Evolutionary conservation across 257 asterid genomes (phyloP).

Genomic region (Paraleonurus japonicus): DNA sequence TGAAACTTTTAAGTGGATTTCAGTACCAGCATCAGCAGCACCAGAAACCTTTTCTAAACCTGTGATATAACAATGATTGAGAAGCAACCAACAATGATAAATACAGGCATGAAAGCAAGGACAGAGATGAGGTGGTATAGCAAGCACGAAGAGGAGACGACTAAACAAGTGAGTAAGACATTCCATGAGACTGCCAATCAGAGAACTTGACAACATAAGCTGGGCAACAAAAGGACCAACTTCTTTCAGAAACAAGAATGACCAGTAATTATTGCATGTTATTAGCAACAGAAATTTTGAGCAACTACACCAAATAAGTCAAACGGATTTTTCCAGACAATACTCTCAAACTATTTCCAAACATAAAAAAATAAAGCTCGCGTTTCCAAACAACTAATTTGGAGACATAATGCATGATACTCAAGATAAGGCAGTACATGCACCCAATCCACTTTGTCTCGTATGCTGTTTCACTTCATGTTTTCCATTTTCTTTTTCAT

Average conservation of each 20-base stretch:
- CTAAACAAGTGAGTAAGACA: background rate
- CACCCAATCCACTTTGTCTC: conserved; percentile 18
- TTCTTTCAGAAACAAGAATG: conserved; percentile 10
- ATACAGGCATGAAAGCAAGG: conserved; percentile 12
- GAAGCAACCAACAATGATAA: conserved; percentile 18
- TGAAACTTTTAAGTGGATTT: conserved; percentile 57
- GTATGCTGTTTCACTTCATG: conserved; percentile 2
- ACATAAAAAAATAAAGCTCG: background rate
- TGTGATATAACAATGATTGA: conserved; percentile 29
- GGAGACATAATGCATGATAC: background rate
- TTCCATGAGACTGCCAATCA: background rate
- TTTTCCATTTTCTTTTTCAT: background rate
- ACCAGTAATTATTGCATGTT: background rate
- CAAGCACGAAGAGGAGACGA: conserved; percentile 18
- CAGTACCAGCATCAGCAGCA: conserved; percentile 44
- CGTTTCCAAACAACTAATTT: background rate
- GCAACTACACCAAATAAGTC: conserved; percentile 3
- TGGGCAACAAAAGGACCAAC: conserved; percentile 7
- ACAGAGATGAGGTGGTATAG: conserved; percentile 5
- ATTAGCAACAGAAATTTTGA: conserved; percentile 1
- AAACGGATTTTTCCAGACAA: background rate
- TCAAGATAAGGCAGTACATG: background rate
- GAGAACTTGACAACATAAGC: background rate
- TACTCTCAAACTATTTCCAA: background rate
- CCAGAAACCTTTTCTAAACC: conserved; percentile 53